These are phyloP conservation scores for Kluyveromyces nonfermentans DNA, from an alignment of 805 yeast species.

Conservation along the genomic window DNA sequence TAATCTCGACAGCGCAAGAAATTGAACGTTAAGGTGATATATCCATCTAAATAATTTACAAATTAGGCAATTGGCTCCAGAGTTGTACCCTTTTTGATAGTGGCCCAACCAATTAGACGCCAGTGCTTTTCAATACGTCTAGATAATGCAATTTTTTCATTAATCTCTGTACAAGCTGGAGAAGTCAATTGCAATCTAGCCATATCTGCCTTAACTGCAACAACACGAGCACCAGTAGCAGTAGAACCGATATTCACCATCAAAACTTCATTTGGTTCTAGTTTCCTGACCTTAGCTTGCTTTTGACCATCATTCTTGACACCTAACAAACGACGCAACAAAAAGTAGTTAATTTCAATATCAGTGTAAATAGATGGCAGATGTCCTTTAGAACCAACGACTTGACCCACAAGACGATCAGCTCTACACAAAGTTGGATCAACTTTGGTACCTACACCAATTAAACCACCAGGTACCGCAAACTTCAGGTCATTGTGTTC, in stretches of 20 bases:
- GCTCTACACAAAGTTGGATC: constrained; percentile 99
- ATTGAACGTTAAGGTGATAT: constrained; percentile 2
- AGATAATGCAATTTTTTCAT: constrained; percentile 96
- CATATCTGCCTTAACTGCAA: constrained; percentile 98
- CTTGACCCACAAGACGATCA: constrained; percentile 98
- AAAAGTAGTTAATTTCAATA: constrained; percentile 93
- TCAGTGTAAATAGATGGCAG: constrained; percentile 95
- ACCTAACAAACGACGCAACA: constrained; percentile 93
- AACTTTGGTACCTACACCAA: constrained; percentile 98
- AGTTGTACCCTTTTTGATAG: constrained; percentile 87
- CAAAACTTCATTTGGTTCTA: constrained; percentile 87
- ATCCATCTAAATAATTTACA: constrained; percentile 4
- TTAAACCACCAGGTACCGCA: constrained; percentile 99
- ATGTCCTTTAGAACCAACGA: constrained; percentile 94
- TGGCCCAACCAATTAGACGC: constrained; percentile 99
- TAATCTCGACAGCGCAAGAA: neutral
- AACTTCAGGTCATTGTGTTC: constrained; percentile 96
- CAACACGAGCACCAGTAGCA: constrained; percentile 98
- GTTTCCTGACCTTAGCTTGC: constrained; percentile 93
- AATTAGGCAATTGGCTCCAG: constrained; percentile 54
- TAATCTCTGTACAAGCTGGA: constrained; percentile 97
- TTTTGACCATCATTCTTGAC: constrained; percentile 97
- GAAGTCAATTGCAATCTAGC: constrained; percentile 94
- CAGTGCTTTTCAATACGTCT: constrained; percentile 99
- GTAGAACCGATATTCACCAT: constrained; percentile 99